Percentiles rank a stretch among this genome's conserved stretches.
These are phyloP conservation scores for Primulina eburnea DNA, from an alignment of 257 asterid species.

Conservation along the genomic window DNA sequence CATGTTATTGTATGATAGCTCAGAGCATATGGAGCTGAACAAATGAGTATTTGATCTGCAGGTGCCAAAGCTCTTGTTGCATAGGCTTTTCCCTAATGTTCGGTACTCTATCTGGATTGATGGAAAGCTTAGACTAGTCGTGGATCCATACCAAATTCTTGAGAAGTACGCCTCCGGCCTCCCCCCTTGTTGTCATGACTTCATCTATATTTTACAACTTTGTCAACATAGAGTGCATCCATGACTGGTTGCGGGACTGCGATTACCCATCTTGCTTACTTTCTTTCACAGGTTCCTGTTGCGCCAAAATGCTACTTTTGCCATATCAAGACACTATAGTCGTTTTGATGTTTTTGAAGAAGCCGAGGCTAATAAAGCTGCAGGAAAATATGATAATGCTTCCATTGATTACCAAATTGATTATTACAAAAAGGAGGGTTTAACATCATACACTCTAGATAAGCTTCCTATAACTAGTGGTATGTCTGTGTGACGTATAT, in stretches of 20 bases:
- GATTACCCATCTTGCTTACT: slow-evolving; percentile 6
- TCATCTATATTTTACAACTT: slow-evolving; percentile 11
- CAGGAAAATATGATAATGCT: slow-evolving; percentile 68
- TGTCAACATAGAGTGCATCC: slow-evolving; percentile 6
- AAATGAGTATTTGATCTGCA: slow-evolving; percentile 31
- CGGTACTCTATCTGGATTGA: slow-evolving; percentile 95
- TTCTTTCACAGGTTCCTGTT: slow-evolving; percentile 71
- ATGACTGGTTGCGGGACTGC: slow-evolving; percentile 6
- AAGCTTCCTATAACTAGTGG: slow-evolving; percentile 98
- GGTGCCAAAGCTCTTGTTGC: slow-evolving; percentile 94
- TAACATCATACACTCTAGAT: slow-evolving; percentile 71
- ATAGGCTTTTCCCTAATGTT: slow-evolving; percentile 86
- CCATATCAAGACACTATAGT: slow-evolving; percentile 84
- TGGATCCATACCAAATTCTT: slow-evolving; percentile 91
- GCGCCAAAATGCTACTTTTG: slow-evolving; percentile 87
- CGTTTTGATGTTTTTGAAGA: slow-evolving; percentile 93
- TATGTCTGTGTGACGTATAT: slow-evolving; percentile 30
- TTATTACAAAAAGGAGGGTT: slow-evolving; percentile 79
- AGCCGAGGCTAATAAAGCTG: slow-evolving; percentile 96
- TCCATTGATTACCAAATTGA: slow-evolving; percentile 81
- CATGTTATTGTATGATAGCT: neutral
- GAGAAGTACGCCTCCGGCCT: slow-evolving; percentile 58
- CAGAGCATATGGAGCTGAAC: neutral
- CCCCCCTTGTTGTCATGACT: slow-evolving; percentile 16
- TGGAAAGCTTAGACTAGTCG: slow-evolving; percentile 90